These are phyloP conservation scores for Hibiscus syriacus DNA, from an alignment of 345 rosid genomes.

Conservation along the genomic window DNA sequence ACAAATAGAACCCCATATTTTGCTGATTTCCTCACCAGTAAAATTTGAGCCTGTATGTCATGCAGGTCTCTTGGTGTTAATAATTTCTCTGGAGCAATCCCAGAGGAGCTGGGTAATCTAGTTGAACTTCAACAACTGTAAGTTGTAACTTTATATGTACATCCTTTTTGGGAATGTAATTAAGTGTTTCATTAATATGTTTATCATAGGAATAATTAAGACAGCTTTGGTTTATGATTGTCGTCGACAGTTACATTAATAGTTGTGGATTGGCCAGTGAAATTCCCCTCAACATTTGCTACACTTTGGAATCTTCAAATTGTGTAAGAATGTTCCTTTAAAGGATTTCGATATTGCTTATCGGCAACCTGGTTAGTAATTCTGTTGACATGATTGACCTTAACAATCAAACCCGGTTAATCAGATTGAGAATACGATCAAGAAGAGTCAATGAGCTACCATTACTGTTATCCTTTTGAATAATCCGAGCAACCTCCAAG, in stretches of 20 bases:
- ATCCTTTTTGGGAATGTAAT: not conserved
- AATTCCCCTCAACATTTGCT: slow-evolving; percentile 49
- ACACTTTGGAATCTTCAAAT: slow-evolving; percentile 39
- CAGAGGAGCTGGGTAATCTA: slow-evolving; percentile 1
- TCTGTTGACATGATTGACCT: too few species aligned
- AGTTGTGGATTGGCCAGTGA: slow-evolving; percentile 53
- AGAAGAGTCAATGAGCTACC: too few species aligned
- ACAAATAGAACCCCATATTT: too few species aligned
- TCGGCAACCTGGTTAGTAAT: too few species aligned
- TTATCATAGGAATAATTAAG: too few species aligned
- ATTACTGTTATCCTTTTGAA: too few species aligned
- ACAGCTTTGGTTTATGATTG: not conserved
- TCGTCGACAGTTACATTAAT: slow-evolving; percentile 33
- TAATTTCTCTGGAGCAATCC: slow-evolving; percentile 6
- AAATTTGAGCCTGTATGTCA: not conserved
- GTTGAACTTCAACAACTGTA: not conserved
- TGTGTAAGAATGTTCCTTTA: slow-evolving; percentile 62
- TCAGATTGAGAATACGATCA: too few species aligned
- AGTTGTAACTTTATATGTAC: not conserved
- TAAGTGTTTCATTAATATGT: too few species aligned
- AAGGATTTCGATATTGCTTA: too few species aligned
- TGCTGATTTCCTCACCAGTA: too few species aligned
- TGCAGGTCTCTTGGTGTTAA: not conserved
- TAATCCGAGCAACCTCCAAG: too few species aligned
- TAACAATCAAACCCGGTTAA: too few species aligned